Percentiles rank a stretch among this genome's conserved stretches.
Evolutionary conservation across 164 flowering plant genomes (phyloP).

Genomic region (Chloranthus sessilifolius): DNA sequence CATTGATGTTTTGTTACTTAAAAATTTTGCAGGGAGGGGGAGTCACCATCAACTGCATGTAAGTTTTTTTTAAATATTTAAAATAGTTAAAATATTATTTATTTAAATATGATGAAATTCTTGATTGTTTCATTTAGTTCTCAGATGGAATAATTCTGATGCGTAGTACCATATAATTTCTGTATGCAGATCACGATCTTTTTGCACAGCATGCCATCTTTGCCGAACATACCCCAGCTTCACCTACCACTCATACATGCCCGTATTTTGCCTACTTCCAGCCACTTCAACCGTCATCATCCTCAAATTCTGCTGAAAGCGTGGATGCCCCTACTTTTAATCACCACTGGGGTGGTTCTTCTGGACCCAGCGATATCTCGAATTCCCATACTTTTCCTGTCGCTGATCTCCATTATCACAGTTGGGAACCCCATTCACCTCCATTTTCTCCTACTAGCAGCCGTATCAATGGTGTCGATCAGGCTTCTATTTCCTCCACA

Average conservation of each 20-base stretch:
- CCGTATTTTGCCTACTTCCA: slow-evolving; percentile 71
- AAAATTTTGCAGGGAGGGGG: slow-evolving; percentile 57
- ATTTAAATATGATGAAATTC: no score
- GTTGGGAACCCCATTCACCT: slow-evolving; percentile 59
- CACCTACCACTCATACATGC: slow-evolving; percentile 77
- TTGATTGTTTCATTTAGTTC: background rate
- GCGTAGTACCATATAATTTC: background rate
- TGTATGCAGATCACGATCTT: slow-evolving; percentile 67
- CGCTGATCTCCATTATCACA: slow-evolving; percentile 52
- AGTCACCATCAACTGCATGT: slow-evolving; percentile 52
- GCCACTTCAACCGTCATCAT: slow-evolving; percentile 67
- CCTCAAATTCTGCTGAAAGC: slow-evolving; percentile 50
- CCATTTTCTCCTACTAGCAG: slow-evolving; percentile 39
- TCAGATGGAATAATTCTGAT: background rate
- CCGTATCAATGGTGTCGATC: slow-evolving; percentile 21
- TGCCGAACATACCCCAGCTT: slow-evolving; percentile 64
- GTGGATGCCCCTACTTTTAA: slow-evolving; percentile 56
- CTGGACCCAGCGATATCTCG: slow-evolving; percentile 49
- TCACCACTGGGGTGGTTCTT: slow-evolving; percentile 60
- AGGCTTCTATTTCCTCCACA: slow-evolving; percentile 29
- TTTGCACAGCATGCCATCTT: slow-evolving; percentile 64
- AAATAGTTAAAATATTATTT: no score
- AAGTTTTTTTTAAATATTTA: slow-evolving; percentile 15
- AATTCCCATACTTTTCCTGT: slow-evolving; percentile 26
- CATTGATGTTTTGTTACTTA: slow-evolving; percentile 16